Base-by-base conservation (phyloP, 1,284 basidiomycete genomes). In the Trichosporon sp. region DNA sequence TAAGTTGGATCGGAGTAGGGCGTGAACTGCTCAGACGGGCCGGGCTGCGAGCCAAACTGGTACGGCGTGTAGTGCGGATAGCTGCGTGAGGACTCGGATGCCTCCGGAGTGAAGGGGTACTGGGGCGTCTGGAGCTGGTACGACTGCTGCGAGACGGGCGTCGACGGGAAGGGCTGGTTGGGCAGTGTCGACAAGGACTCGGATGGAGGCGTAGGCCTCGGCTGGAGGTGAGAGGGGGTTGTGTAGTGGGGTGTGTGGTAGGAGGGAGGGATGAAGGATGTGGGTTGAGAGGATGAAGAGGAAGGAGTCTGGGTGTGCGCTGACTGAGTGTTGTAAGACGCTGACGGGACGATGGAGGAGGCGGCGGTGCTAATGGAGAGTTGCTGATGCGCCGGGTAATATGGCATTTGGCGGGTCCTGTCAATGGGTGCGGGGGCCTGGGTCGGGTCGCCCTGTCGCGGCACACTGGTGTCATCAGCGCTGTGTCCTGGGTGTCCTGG, bases 211-310 rank as follows among this genome's bases (percentile, higher is more conserved):
- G 59, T 63, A 12, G 32, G 32, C 4, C 59, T 12, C n/a, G 31
- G 68, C 26, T 69, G 76, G 68, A 71, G 67, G 11, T 54, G 40
- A 21, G 19, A 14, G 12, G 46, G 64, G 19, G 46, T 16, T 26
- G 35, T 11, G 46, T 69, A 43, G 64, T 69, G 51, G 14, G 64
- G 46, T 65, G 59, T 65, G 19, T 40, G 59, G 35, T 61, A 26
- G 46, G 65, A 65, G 12, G 38, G 65, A 40, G 26, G 59, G 43
- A 35, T 16, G 12, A 51, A 10, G 46, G 43, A 32, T 8, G 16
- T 5, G 35, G 8, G 51, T 54, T 54, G 51, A 21, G 51, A 54
- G 51, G 51, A 54, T 7, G 51, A 54, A n/a, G 51, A 54, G n/a
- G 51, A 54, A 5, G 21, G 19, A 2, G 51, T 26, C 19, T 54